These are phyloP conservation scores for Phytophthora syringae DNA, from an alignment of 352 stramenopile species.

Conservation along the genomic window DNA sequence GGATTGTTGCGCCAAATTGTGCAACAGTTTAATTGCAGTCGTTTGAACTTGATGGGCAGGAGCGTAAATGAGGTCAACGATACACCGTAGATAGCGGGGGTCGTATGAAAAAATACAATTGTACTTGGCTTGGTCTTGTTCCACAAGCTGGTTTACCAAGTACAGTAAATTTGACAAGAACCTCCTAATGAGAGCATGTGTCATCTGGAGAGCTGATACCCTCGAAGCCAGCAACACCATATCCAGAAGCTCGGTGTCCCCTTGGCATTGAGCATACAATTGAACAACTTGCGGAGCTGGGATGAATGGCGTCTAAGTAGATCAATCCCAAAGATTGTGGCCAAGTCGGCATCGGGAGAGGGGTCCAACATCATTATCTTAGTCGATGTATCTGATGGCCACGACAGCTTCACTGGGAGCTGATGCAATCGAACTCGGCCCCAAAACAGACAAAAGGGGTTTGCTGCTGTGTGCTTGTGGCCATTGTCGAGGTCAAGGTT, in stretches of 20 bases:
- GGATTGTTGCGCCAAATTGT: conserved; percentile 14
- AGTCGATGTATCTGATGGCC: neutral
- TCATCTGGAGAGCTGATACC: conserved; percentile 24
- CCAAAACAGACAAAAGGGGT: conserved; percentile 23
- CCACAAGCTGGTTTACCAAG: conserved; percentile 3
- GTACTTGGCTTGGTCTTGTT: conserved; percentile 15
- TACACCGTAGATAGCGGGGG: conserved; percentile 30
- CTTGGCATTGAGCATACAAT: conserved; percentile 24
- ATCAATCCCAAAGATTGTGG: conserved; percentile 17
- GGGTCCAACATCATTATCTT: conserved; percentile 21
- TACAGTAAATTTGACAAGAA: conserved; percentile 31
- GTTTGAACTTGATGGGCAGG: conserved; percentile 30
- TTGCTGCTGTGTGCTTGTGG: neutral
- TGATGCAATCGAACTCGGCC: conserved; percentile 5
- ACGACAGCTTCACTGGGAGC: conserved; percentile 12
- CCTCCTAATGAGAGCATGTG: conserved; percentile 11
- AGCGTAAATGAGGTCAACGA: conserved; percentile 33
- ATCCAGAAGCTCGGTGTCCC: conserved; percentile 15
- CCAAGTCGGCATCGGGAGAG: conserved; percentile 1
- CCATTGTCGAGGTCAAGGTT: neutral
- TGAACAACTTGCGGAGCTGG: neutral
- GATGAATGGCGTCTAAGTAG: conserved; percentile 17
- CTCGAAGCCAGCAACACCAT: conserved; percentile 22
- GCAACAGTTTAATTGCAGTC: conserved; percentile 31
- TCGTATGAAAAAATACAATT: conserved; percentile 20